Base-by-base conservation (phyloP, 441 rosid species). In the Brassica balearica region DNA sequence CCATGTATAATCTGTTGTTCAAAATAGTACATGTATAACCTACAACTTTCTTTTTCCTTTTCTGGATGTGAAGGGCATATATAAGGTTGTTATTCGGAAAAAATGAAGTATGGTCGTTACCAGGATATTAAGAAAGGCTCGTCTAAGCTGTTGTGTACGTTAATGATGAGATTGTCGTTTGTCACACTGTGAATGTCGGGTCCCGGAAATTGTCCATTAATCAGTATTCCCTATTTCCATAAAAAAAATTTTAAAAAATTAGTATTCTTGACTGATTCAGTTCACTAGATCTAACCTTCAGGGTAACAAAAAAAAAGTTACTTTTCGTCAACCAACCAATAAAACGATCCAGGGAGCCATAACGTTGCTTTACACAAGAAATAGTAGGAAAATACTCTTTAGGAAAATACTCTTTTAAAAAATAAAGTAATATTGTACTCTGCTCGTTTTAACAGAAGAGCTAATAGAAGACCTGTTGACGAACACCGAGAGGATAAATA, bases 151-250 rank as follows among this genome's bases (percentile, higher is more conserved):
- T 95, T 95, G 59, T 76, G 86, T 41, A 93, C 97, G 82, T 95
- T 91, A 85, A 95, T 85, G 69, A 95, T 84, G 64, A 95, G 86
- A 82, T 95, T 95, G 83, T 95, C 97, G 61, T 95, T 95, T 5
- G 98, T 91, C 58, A 93, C 97, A 60, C 92, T 86, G 80, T 85
- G 88, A 65, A 95, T 86, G 68, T 93, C 97, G 9, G 99, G 99
- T n/a, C 99, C 99, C 11, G 99, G 99, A 78, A 93, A 95, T 62
- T 93, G 90, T 6, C 97, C 97, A 46, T 95, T 90, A 62, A 95
- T 91, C 25, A 95, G 87, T 61, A 95, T 91, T 4, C 97, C 99
- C 99, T 95, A 6, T 38, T 63, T 91, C 83, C 81, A 14, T 65
- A 58, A 48, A 48, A 22, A 22, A 29, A 15, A 6, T 25, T 25